These are phyloP conservation scores for Botryotinia narcissicola DNA, from an alignment of 2,329 filamentous ascomycete genomes.

Conservation along the genomic window DNA sequence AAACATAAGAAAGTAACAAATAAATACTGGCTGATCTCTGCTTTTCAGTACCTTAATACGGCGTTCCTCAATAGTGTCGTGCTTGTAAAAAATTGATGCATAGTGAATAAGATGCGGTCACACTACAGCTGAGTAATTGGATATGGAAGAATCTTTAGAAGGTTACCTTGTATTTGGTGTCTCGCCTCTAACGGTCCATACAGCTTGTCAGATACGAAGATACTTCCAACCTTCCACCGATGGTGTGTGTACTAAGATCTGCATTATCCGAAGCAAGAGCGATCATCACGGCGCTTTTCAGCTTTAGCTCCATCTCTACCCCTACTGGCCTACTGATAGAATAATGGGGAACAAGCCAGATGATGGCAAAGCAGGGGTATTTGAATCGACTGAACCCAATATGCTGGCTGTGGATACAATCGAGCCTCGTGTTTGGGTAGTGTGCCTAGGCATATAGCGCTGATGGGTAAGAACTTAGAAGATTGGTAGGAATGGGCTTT, in stretches of 20 bases:
- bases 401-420: slow-evolving; percentile 29
- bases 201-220: slow-evolving; percentile 33
- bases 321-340: slow-evolving; percentile 16
- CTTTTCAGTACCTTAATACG: background rate
- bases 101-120: slow-evolving; percentile 7
- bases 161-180: slow-evolving; percentile 22
- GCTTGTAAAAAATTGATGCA: background rate
- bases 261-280: slow-evolving; percentile 35
- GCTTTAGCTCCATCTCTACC: slow-evolving; percentile 28
- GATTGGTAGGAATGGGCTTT: background rate
- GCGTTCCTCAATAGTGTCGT: background rate
- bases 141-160: slow-evolving; percentile 15
- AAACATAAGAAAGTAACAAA: background rate
- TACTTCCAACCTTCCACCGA: slow-evolving; percentile 13
- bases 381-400: slow-evolving; percentile 32
- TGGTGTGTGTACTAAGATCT: slow-evolving; percentile 27
- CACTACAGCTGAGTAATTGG: slow-evolving; percentile 14
- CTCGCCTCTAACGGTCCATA: background rate
- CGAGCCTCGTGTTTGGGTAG: slow-evolving; percentile 24
- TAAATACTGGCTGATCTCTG: background rate
- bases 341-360: slow-evolving; percentile 28
- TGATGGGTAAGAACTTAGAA: background rate
- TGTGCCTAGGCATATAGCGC: slow-evolving; percentile 29
- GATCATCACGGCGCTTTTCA: slow-evolving; percentile 37
- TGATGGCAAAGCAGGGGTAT: slow-evolving; percentile 27